Evolutionary conservation across 805 yeast species (phyloP).

Genomic region (Metschnikowia henanensis): DNA sequence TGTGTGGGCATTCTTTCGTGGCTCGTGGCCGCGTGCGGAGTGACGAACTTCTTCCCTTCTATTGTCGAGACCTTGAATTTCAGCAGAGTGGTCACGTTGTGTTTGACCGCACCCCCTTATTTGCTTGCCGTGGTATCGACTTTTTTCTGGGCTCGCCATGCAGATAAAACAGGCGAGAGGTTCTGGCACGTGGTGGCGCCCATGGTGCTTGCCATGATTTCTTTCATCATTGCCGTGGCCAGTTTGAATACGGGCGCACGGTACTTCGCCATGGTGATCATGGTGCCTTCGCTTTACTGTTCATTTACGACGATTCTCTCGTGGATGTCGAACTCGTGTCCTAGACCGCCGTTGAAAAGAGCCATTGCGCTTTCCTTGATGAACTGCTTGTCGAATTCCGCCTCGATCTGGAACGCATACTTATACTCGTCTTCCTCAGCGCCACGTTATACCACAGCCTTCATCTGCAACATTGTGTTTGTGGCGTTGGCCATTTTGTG

Average conservation of each 20-base stretch:
- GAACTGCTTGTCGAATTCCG: conserved; percentile 56
- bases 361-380: conserved; percentile 57
- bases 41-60: conserved; percentile 61
- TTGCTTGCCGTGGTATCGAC: conserved; percentile 50
- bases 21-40: conserved; percentile 60
- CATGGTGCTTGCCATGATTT: conserved; percentile 38
- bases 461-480: conserved; percentile 49
- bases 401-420: conserved; percentile 57
- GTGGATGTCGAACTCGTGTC: conserved; percentile 56
- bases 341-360: conserved; percentile 59
- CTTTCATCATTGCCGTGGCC: conserved; percentile 50
- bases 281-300: conserved; percentile 57
- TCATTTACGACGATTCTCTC: conserved; percentile 52
- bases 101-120: conserved; percentile 62
- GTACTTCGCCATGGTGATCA: conserved; percentile 58
- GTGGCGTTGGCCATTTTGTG: conserved; percentile 38
- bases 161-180: conserved; percentile 56
- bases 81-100: conserved; percentile 48
- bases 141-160: conserved; percentile 53
- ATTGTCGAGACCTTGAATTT: conserved; percentile 58
- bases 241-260: conserved; percentile 56
- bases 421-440: conserved; percentile 45
- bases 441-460: conserved; percentile 50
- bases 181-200: conserved; percentile 50
- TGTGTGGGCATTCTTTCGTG: conserved; percentile 44